phyloP scores from a whole-genome alignment of 2,329 filamentous ascomycete genomes.

The Aschersonia sp. region DNA sequence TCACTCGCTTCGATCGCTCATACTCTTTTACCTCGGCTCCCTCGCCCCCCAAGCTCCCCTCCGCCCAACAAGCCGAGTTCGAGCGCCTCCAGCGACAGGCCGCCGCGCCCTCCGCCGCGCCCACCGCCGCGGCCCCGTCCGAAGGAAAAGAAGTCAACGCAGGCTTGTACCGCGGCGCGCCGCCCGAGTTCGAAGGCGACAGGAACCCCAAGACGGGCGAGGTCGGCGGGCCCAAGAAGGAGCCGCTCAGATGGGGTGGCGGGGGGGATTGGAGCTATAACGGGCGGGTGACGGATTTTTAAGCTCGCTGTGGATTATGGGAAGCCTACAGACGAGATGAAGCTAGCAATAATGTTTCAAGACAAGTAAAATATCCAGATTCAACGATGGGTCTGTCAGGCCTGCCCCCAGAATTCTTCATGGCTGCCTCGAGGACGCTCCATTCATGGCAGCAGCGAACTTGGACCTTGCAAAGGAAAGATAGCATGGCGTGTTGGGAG shows the following conservation, averaged over 20 bases:
- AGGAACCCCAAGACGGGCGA: constrained; percentile 88
- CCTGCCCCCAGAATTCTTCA: too few relatives aligned
- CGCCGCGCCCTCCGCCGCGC: constrained; percentile 14
- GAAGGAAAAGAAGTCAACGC: constrained; percentile 24
- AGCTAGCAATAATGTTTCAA: too few relatives aligned
- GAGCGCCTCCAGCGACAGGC: constrained; percentile 65
- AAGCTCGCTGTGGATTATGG: constrained; percentile 2
- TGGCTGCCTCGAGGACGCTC: too few relatives aligned
- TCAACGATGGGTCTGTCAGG: too few relatives aligned
- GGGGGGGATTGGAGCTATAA: constrained; percentile 82
- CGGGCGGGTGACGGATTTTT: constrained; percentile 87
- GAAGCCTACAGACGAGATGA: background rate
- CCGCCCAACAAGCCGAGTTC: constrained; percentile 80
- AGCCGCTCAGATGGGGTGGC: constrained; percentile 77
- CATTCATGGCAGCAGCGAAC: too few relatives aligned
- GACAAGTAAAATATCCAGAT: too few relatives aligned
- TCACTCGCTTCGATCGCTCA: background rate
- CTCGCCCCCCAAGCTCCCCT: constrained; percentile 72
- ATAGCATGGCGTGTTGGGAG: too few relatives aligned
- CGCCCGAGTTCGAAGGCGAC: constrained; percentile 88
- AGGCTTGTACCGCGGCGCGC: constrained; percentile 57
- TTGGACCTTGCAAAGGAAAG: too few relatives aligned
- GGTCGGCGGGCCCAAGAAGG: constrained; percentile 93
- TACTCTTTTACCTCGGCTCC: constrained; percentile 38
- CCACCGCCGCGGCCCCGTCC: constrained; percentile 2